Evolutionary conservation across 345 rosid genomes (phyloP).

Genomic region (Fremontodendron californicum): DNA sequence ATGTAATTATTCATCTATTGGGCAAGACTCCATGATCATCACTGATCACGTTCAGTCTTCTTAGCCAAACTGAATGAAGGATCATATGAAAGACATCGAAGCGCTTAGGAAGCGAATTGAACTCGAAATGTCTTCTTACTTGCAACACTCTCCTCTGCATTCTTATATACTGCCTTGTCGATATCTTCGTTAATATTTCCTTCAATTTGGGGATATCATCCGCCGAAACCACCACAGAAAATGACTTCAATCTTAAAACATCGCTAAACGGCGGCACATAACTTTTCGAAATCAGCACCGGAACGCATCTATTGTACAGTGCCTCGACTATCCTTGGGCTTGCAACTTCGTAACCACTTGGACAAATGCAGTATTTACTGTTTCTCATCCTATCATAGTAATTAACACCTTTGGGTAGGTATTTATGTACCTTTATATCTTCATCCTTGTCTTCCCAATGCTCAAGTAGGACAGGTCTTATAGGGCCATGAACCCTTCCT

Average conservation of each 20-base stretch:
- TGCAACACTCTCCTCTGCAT: constrained; percentile 66
- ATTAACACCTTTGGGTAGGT: constrained; percentile 68
- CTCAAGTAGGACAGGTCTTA: constrained; percentile 70
- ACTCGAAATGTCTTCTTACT: constrained; percentile 46
- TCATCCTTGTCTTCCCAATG: constrained; percentile 86
- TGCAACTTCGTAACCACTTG: constrained; percentile 93
- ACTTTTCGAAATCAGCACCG: constrained; percentile 73
- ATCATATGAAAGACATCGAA: constrained; percentile 94
- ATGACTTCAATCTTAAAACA: constrained; percentile 74
- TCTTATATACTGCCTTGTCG: constrained; percentile 62
- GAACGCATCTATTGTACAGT: constrained; percentile 77
- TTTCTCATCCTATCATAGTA: constrained; percentile 76
- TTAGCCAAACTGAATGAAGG: constrained; percentile 84
- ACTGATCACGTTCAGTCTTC: constrained; percentile 69
- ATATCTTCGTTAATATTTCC: constrained; percentile 48
- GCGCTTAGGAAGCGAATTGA: constrained; percentile 62
- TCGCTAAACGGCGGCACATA: constrained; percentile 89
- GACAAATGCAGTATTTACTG: constrained; percentile 86
- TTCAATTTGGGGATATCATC: constrained; percentile 55
- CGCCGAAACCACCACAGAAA: constrained; percentile 61
- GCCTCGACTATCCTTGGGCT: constrained; percentile 89
- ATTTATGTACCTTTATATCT: constrained; percentile 57
- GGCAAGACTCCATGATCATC: not conserved
- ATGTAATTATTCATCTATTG: not conserved
- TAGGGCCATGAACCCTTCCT: constrained; percentile 90